These are phyloP conservation scores for Lactarius tabidus DNA, from an alignment of 768 basidiomycete species.

Conservation along the genomic window DNA sequence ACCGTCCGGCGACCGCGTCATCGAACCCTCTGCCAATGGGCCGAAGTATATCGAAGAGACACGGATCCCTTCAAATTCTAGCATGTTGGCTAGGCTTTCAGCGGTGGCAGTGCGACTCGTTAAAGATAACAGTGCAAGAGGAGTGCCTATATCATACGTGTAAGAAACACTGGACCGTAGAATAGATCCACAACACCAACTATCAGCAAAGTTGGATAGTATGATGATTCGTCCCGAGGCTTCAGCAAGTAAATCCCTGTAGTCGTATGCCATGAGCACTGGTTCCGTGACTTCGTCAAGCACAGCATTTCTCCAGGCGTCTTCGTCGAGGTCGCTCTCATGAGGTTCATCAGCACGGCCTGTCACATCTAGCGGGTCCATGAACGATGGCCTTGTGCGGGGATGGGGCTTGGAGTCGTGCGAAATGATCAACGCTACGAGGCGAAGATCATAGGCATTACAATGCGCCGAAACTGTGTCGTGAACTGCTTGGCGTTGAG, in stretches of 20 bases:
- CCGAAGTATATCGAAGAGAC: constrained; percentile 18
- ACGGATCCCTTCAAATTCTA: constrained; percentile 16
- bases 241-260: constrained; percentile 29
- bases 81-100: constrained; percentile 10
- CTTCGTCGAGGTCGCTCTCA: constrained; percentile 7
- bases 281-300: constrained; percentile 30
- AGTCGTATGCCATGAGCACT: constrained; percentile 30
- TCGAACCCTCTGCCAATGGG: constrained; percentile 1
- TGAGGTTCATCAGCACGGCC: background rate
- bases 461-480: constrained; percentile 34
- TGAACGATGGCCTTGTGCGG: constrained; percentile 4
- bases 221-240: constrained; percentile 34
- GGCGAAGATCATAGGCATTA: constrained; percentile 29
- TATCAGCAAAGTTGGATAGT: constrained; percentile 26
- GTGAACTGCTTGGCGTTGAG: constrained; percentile 31
- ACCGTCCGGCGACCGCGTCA: background rate
- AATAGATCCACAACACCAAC: constrained; percentile 1
- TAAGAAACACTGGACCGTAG: background rate
- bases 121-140: constrained; percentile 7
- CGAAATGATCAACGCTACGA: constrained; percentile 32
- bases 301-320: constrained; percentile 25
- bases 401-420: constrained; percentile 15
- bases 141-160: constrained; percentile 5
- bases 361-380: background rate
- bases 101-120: constrained; percentile 10